A percentile compares a stretch with the other conserved stretches of the same genome.
These are phyloP conservation scores for Daldinia childiae DNA, from an alignment of 495 filamentous ascomycete genomes.

Conservation along the genomic window DNA sequence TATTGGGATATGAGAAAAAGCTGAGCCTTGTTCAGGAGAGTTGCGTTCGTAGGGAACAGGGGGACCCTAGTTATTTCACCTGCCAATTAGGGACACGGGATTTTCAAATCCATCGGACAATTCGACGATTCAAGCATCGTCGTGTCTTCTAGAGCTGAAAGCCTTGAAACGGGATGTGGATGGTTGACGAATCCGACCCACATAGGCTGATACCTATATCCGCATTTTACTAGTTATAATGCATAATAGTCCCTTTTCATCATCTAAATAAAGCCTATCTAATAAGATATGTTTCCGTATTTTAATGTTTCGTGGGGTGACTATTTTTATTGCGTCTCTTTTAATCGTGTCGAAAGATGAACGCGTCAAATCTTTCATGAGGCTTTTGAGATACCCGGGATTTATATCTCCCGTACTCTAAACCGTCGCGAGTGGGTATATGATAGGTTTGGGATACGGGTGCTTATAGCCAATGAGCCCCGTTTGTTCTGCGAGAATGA, in stretches of 20 bases:
- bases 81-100: not conserved
- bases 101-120: not conserved
- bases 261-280: not conserved
- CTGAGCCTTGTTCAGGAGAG: not conserved
- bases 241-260: not conserved
- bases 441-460: not conserved
- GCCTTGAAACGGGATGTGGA: conserved; percentile 26
- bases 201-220: conserved; percentile 23
- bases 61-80: not conserved
- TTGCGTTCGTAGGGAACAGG: not conserved
- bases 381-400: not conserved
- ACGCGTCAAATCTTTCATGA: not conserved
- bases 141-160: conserved; percentile 9
- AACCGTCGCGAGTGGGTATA: not conserved
- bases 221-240: conserved; percentile 25
- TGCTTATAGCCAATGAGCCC: not conserved
- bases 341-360: not conserved
- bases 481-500: not conserved
- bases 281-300: not conserved
- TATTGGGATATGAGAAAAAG: conserved; percentile 29
- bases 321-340: not conserved
- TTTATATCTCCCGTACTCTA: not conserved
- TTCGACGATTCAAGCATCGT: conserved; percentile 13
- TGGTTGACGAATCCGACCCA: conserved; percentile 37
- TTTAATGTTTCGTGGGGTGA: not conserved